phyloP scores from a whole-genome alignment of 345 rosid species.

The Moricandia moricandioides region DNA sequence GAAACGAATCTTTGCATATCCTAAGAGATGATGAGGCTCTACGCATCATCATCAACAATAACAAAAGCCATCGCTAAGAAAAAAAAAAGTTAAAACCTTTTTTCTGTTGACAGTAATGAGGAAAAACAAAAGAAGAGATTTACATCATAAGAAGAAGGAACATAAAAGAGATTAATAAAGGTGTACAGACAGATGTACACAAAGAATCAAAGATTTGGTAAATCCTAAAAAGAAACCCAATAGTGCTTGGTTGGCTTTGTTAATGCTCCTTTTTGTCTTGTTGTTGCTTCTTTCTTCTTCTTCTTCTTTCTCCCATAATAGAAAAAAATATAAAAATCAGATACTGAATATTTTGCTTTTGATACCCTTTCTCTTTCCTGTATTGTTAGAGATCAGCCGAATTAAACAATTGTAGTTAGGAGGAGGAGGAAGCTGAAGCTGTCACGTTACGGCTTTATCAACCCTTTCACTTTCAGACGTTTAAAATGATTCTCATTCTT shows the following conservation, averaged over 20 bases:
- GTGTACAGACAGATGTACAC: slow-evolving; percentile 19
- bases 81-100: not conserved
- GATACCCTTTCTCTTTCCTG: not conserved
- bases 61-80: not conserved
- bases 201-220: slow-evolving; percentile 42
- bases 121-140: not conserved
- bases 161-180: not conserved
- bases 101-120: slow-evolving; percentile 1
- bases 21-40: slow-evolving; percentile 1
- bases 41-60: not conserved
- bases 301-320: slow-evolving; percentile 16
- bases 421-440: slow-evolving; percentile 29
- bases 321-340: slow-evolving; percentile 10
- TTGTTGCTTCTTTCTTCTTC: slow-evolving; percentile 17
- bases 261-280: slow-evolving; percentile 28
- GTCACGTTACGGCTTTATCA: slow-evolving; percentile 39
- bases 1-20: not conserved
- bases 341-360: slow-evolving; percentile 21
- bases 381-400: not conserved
- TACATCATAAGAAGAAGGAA: slow-evolving; percentile 22
- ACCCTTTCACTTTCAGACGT: slow-evolving; percentile 41
- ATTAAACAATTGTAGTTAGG: slow-evolving; percentile 33
- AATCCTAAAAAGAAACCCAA: slow-evolving; percentile 33
- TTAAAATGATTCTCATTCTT: slow-evolving; percentile 27
- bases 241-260: slow-evolving; percentile 15